A percentile compares a stretch with the other conserved stretches of the same genome.
These are phyloP conservation scores for Setaria italica DNA, from an alignment of 202 grass and related monocot genomes.

Conservation along the genomic window DNA sequence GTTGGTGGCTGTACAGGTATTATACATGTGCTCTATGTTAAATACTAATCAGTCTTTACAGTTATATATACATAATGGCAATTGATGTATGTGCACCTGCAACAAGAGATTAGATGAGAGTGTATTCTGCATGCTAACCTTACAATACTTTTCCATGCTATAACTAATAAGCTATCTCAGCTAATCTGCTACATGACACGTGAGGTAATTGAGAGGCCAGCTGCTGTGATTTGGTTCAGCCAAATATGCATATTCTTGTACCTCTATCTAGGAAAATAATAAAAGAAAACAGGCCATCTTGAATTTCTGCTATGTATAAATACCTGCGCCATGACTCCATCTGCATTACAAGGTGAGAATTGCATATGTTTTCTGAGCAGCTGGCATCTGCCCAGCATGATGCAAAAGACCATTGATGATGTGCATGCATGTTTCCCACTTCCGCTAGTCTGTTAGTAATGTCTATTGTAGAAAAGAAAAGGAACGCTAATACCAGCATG, in stretches of 20 bases:
- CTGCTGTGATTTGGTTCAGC: no score
- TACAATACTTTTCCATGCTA: slow-evolving; percentile 24
- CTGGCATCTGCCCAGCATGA: not conserved
- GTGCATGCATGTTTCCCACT: not conserved
- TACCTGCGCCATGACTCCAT: not conserved
- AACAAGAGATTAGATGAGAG: slow-evolving; percentile 5
- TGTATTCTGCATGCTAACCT: slow-evolving; percentile 18
- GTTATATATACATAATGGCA: slow-evolving; percentile 2
- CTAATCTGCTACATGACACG: not conserved
- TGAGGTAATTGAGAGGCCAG: not conserved
- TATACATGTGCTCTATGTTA: slow-evolving; percentile 29
- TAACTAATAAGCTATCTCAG: not conserved
- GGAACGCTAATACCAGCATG: not conserved
- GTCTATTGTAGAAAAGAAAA: not conserved
- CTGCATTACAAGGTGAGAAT: no score
- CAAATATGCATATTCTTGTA: not conserved
- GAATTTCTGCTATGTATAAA: slow-evolving; percentile 6
- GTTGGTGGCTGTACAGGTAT: slow-evolving; percentile 93
- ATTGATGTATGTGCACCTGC: slow-evolving; percentile 10
- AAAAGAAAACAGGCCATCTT: not conserved
- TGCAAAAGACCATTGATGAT: not conserved
- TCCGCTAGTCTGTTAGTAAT: not conserved
- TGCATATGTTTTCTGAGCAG: not conserved
- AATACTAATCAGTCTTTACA: slow-evolving; percentile 33
- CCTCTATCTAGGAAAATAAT: not conserved